Conservation (phyloP, 2,329 filamentous ascomycete genomes). For the Alternaria postmessia region DNA sequence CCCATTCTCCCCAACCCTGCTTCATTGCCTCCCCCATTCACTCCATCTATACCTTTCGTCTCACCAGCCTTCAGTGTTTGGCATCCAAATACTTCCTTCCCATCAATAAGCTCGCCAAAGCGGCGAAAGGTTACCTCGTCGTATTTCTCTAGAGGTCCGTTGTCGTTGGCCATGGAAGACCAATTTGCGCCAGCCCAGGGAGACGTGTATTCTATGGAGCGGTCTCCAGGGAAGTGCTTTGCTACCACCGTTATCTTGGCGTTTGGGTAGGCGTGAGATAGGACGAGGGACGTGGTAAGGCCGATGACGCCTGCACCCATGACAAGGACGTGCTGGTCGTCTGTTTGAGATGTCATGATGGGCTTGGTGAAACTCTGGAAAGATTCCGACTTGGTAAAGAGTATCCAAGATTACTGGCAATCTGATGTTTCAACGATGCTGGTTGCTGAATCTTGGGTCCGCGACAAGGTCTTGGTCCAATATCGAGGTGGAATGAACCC, state of each 20-base stretch:
- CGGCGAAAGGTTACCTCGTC: conserved; percentile 43
- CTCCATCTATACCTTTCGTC: not conserved
- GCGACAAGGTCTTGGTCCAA: not conserved
- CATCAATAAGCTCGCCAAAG: conserved; percentile 39
- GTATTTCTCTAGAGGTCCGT: conserved; percentile 42
- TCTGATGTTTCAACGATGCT: not conserved
- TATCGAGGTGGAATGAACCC: not conserved
- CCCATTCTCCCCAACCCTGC: conserved; percentile 36
- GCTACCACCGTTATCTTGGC: conserved; percentile 75
- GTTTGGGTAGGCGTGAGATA: conserved; percentile 61
- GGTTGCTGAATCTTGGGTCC: not conserved
- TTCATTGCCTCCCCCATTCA: conserved; percentile 24
- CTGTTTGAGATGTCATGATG: conserved; percentile 20
- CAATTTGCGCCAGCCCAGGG: conserved; percentile 89
- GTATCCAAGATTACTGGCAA: not conserved
- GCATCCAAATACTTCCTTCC: conserved; percentile 29
- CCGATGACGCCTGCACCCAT: conserved; percentile 70
- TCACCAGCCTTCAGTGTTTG: conserved; percentile 23
- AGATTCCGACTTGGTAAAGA: not conserved
- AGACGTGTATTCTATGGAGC: conserved; percentile 88
- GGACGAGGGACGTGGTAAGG: conserved; percentile 69
- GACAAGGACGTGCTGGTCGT: conserved; percentile 33
- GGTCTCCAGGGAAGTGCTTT: conserved; percentile 94
- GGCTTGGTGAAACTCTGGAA: no score
- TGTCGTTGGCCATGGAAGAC: conserved; percentile 61